Evolutionary conservation across 164 flowering plant species (phyloP).

Genomic region (Chimonanthus salicifolius): DNA sequence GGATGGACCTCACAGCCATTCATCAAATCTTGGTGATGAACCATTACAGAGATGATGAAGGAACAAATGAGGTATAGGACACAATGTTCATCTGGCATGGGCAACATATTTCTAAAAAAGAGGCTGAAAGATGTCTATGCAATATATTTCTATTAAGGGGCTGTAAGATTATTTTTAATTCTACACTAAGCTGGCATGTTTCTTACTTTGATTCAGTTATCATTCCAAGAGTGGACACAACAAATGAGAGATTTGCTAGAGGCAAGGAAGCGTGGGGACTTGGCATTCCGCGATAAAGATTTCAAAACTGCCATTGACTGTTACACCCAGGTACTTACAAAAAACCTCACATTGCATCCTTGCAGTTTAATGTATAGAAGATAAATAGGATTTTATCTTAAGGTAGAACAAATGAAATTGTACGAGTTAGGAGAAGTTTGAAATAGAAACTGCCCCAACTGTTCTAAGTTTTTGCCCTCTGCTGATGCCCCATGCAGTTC

Average conservation of each 20-base stretch:
- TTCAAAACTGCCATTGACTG: constrained; percentile 81
- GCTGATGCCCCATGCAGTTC: constrained; percentile 42
- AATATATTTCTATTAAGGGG: too few relatives aligned
- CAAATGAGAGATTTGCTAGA: constrained; percentile 96
- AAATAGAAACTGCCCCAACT: background rate
- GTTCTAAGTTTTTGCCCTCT: too few relatives aligned
- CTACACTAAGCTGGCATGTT: background rate
- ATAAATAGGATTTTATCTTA: too few relatives aligned
- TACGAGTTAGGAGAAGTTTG: background rate
- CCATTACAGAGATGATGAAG: constrained; percentile 93
- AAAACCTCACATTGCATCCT: too few relatives aligned
- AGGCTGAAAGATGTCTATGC: background rate
- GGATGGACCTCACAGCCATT: constrained; percentile 94
- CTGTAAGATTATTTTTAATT: too few relatives aligned
- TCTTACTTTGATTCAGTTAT: constrained; percentile 39
- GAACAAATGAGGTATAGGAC: constrained; percentile 78
- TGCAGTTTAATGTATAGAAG: too few relatives aligned
- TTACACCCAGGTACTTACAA: constrained; percentile 66
- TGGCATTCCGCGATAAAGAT: constrained; percentile 90
- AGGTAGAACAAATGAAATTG: too few relatives aligned
- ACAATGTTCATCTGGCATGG: too few relatives aligned
- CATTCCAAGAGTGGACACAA: constrained; percentile 99
- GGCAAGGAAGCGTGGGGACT: constrained; percentile 92
- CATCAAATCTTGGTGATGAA: constrained; percentile 78
- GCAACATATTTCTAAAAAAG: background rate